A percentile compares a stretch with the other conserved stretches of the same genome.
Evolutionary conservation across 805 yeast species (phyloP).

Genomic region (Candida oleophila): DNA sequence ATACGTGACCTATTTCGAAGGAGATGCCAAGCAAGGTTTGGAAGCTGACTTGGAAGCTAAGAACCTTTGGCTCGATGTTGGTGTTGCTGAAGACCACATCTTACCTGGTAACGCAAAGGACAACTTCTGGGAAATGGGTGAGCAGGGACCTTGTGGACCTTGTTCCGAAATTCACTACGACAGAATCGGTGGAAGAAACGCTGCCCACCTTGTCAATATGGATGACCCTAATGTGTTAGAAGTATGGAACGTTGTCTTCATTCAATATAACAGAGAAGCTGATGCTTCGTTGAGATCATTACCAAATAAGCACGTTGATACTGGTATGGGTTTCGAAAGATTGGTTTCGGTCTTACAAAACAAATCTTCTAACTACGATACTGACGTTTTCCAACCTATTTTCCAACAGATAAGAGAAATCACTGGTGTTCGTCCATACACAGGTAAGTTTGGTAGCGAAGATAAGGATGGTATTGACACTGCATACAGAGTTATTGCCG

Average conservation of each 20-base stretch:
- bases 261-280: constrained; percentile 93
- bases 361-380: constrained; percentile 91
- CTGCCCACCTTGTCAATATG: constrained; percentile 83
- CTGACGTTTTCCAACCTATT: constrained; percentile 92
- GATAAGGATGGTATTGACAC: constrained; percentile 95
- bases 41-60: constrained; percentile 95
- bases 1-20: constrained; percentile 96
- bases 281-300: constrained; percentile 75
- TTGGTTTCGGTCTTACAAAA: constrained; percentile 91
- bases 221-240: constrained; percentile 98
- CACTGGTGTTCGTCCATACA: constrained; percentile 87
- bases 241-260: constrained; percentile 97
- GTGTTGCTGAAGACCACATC: constrained; percentile 89
- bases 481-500: constrained; percentile 97
- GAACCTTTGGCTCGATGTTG: constrained; percentile 79
- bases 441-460: constrained; percentile 90
- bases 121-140: constrained; percentile 99
- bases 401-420: constrained; percentile 85
- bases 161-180: constrained; percentile 98
- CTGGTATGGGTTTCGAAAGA: constrained; percentile 99
- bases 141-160: constrained; percentile 99
- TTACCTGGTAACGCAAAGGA: constrained; percentile 88
- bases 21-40: constrained; percentile 78
- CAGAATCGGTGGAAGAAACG: constrained; percentile 98
- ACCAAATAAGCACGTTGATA: constrained; percentile 95